phyloP scores from a whole-genome alignment of 306 rosid genomes.

The Canavalia gladiata region DNA sequence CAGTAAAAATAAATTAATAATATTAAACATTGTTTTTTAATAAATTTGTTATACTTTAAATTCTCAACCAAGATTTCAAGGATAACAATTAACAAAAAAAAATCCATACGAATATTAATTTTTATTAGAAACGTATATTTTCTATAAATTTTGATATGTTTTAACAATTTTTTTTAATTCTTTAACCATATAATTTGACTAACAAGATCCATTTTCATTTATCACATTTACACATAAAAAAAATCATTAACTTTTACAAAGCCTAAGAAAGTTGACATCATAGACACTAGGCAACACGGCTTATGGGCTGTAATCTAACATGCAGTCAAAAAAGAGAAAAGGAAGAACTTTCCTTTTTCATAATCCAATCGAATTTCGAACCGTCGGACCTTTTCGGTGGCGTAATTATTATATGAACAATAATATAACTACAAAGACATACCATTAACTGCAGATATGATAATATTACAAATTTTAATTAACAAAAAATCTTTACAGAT shows the following conservation, averaged over 20 bases:
- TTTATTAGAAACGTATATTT: too few species aligned
- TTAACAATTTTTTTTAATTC: too few species aligned
- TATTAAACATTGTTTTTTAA: too few species aligned
- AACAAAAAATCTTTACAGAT: too few species aligned
- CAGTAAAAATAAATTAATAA: too few species aligned
- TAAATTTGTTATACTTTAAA: neutral
- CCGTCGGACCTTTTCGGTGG: conserved; percentile 53
- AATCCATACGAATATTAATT: too few species aligned
- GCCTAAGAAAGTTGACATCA: neutral
- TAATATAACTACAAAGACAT: neutral
- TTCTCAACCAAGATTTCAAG: neutral
- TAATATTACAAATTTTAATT: too few species aligned
- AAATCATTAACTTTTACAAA: neutral
- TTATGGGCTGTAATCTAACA: conserved; percentile 21
- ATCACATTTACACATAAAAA: neutral
- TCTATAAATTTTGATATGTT: too few species aligned
- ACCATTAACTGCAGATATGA: neutral
- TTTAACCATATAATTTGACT: too few species aligned
- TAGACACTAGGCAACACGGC: neutral
- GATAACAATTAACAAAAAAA: neutral
- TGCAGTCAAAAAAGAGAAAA: conserved; percentile 44
- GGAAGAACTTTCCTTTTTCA: conserved; percentile 17
- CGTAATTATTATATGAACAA: conserved; percentile 2
- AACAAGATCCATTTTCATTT: too few species aligned
- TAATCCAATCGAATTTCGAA: conserved; percentile 48